Evolutionary conservation across 331 rosid genomes (phyloP).

Genomic region (Saraca asoca): DNA sequence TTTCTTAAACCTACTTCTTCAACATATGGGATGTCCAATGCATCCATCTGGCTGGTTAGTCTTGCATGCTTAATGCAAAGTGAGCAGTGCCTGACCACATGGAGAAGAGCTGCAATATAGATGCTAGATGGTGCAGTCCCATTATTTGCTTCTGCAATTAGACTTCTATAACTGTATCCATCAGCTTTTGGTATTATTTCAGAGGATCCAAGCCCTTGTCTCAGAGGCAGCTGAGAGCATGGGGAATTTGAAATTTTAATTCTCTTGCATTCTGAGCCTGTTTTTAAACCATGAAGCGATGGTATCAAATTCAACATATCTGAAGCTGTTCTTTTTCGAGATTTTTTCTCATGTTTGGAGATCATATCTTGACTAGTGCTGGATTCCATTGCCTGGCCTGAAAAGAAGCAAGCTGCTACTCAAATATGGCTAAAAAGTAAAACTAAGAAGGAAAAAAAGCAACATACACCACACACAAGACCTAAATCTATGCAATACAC

Average conservation of each 20-base stretch:
- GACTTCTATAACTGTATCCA: constrained; percentile 69
- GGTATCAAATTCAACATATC: constrained; percentile 82
- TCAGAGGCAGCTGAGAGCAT: constrained; percentile 47
- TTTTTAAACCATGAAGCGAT: constrained; percentile 68
- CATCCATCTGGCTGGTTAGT: constrained; percentile 95
- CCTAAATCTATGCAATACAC: neutral
- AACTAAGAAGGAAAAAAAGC: constrained; percentile 14
- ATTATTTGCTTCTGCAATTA: constrained; percentile 82
- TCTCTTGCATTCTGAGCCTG: constrained; percentile 56
- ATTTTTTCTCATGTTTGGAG: constrained; percentile 58
- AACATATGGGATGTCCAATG: constrained; percentile 81
- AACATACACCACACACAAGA: neutral
- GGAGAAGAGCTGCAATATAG: constrained; percentile 90
- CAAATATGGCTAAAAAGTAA: constrained; percentile 19
- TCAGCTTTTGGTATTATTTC: constrained; percentile 62
- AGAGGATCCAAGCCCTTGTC: constrained; percentile 47
- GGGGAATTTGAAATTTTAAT: constrained; percentile 59
- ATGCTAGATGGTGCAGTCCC: constrained; percentile 86
- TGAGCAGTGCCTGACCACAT: constrained; percentile 90
- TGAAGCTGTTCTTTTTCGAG: constrained; percentile 73
- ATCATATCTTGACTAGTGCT: constrained; percentile 47
- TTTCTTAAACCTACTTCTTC: constrained; percentile 89
- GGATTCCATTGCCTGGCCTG: constrained; percentile 76
- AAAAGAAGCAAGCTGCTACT: constrained; percentile 39
- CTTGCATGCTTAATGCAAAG: constrained; percentile 93